Percentiles rank a stretch among this genome's conserved stretches.
Conservation (phyloP, 2,329 filamentous ascomycete species). For the Mollisiaceae sp. region DNA sequence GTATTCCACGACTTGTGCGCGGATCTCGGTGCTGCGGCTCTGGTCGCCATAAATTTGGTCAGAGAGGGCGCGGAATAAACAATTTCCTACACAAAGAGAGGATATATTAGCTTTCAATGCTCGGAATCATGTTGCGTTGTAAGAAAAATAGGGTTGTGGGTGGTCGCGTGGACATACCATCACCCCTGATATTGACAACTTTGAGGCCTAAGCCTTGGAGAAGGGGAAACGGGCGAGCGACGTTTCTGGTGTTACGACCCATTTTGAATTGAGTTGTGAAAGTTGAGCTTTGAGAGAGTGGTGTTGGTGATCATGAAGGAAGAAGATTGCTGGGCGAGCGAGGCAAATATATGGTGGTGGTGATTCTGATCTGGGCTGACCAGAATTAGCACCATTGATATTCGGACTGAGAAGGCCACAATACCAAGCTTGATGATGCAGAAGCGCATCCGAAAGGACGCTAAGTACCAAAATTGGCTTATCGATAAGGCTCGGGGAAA, state of each 20-base stretch:
- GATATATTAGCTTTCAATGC: conserved; percentile 19
- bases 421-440: conserved; percentile 7
- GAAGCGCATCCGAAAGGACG: background rate
- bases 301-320: background rate
- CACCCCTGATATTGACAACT: conserved; percentile 61
- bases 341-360: conserved; percentile 1
- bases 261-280: conserved; percentile 14
- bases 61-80: conserved; percentile 70
- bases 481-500: background rate
- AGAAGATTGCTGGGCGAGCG: conserved; percentile 1
- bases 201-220: conserved; percentile 63
- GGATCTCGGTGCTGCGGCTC: conserved; percentile 61
- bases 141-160: conserved; percentile 23
- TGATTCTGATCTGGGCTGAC: conserved; percentile 1
- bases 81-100: conserved; percentile 60
- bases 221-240: conserved; percentile 54
- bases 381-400: background rate
- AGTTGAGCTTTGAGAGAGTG: background rate
- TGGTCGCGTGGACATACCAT: conserved; percentile 56
- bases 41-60: conserved; percentile 70
- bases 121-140: conserved; percentile 5
- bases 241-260: conserved; percentile 7
- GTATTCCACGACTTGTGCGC: conserved; percentile 62
- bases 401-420: conserved; percentile 7
- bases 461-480: background rate